Evolutionary conservation across 2,329 filamentous ascomycete genomes (phyloP).

Genomic region (Trichoderma arundinaceum): DNA sequence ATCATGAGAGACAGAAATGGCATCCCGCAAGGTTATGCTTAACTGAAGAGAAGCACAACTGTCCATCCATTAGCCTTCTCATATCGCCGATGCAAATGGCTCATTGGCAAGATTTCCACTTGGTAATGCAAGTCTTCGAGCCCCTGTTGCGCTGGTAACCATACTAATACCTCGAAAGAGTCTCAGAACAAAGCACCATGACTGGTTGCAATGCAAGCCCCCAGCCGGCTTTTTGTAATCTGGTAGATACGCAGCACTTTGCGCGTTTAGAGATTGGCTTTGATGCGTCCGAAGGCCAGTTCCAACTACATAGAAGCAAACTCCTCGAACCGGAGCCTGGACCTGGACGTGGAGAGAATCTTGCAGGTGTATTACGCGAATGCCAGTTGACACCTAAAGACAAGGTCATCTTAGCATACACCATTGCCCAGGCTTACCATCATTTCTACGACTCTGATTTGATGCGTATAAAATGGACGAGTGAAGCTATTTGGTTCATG

Average conservation of each 20-base stretch:
- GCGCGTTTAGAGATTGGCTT: neutral
- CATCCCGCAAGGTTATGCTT: slow-evolving; percentile 31
- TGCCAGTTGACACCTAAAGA: slow-evolving; percentile 30
- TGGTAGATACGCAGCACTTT: neutral
- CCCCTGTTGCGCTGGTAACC: neutral
- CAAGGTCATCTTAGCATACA: slow-evolving; percentile 30
- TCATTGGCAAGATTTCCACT: slow-evolving; percentile 4
- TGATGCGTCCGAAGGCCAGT: neutral
- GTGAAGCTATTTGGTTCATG: slow-evolving; percentile 33
- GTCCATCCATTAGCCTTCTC: neutral
- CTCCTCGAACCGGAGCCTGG: slow-evolving; percentile 4
- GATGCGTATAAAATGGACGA: slow-evolving; percentile 33
- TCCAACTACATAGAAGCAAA: neutral
- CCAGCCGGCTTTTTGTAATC: neutral
- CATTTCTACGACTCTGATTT: slow-evolving; percentile 34
- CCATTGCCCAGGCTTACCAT: slow-evolving; percentile 31
- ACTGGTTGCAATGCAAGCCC: neutral
- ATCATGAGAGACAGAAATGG: neutral
- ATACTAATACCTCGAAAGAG: neutral
- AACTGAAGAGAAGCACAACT: neutral
- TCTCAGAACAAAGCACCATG: neutral
- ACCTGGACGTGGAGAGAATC: slow-evolving; percentile 2
- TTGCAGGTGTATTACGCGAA: neutral
- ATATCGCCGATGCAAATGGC: slow-evolving; percentile 2
- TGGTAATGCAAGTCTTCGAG: neutral